Evolutionary conservation across 2,329 filamentous ascomycete species (phyloP).

Genomic region (Chaetomiaceae sp.): DNA sequence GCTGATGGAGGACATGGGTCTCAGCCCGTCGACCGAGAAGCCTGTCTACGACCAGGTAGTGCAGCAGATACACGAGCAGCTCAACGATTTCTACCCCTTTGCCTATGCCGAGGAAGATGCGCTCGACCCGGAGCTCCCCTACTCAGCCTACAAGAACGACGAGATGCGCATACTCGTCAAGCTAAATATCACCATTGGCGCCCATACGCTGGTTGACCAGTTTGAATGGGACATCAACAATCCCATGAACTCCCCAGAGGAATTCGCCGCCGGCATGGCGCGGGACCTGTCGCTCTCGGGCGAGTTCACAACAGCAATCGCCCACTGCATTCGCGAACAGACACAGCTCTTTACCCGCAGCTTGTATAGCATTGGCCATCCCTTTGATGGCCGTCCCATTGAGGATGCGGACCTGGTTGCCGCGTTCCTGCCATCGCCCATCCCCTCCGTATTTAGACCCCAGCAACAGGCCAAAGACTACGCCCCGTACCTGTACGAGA

Average conservation of each 20-base stretch:
- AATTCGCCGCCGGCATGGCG: constrained; percentile 86
- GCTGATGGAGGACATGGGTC: constrained; percentile 83
- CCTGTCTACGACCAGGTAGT: constrained; percentile 57
- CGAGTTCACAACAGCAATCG: constrained; percentile 95
- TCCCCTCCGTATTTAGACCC: constrained; percentile 79
- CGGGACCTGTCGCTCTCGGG: constrained; percentile 85
- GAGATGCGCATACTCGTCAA: constrained; percentile 97
- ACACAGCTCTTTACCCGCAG: constrained; percentile 90
- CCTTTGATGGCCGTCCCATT: constrained; percentile 88
- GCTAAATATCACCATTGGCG: constrained; percentile 94
- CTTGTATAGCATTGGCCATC: constrained; percentile 86
- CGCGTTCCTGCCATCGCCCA: constrained; percentile 79
- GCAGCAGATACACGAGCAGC: constrained; percentile 77
- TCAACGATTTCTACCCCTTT: constrained; percentile 90
- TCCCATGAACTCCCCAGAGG: constrained; percentile 85
- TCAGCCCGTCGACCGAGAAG: constrained; percentile 65
- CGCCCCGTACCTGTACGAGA: constrained; percentile 87
- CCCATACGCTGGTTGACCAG: constrained; percentile 89
- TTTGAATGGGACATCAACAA: constrained; percentile 99
- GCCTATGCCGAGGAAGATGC: constrained; percentile 86
- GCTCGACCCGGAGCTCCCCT: constrained; percentile 82
- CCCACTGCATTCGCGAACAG: constrained; percentile 95
- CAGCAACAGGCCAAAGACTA: constrained; percentile 93
- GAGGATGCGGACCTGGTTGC: constrained; percentile 86
- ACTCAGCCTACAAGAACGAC: constrained; percentile 94